These are phyloP conservation scores for Suillus discolor DNA, from an alignment of 768 basidiomycete genomes.

Conservation along the genomic window DNA sequence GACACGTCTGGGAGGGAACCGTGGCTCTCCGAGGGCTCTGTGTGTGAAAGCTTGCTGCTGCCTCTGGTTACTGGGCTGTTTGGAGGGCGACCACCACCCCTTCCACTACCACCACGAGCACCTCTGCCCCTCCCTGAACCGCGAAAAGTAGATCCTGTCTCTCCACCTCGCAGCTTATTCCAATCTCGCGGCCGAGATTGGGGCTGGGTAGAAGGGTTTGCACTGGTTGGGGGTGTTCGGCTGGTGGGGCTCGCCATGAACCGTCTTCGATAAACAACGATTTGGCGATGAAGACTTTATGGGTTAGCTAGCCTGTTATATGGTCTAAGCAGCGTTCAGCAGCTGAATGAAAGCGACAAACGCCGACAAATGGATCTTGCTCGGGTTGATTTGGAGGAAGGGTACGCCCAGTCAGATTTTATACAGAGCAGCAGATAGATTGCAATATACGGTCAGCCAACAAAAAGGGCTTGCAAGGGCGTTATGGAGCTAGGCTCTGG, in stretches of 20 bases:
- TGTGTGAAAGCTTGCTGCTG: conserved; percentile 17
- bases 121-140: conserved; percentile 42
- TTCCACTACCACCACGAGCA: conserved; percentile 33
- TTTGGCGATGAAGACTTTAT: background rate
- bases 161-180: conserved; percentile 41
- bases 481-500: conserved; percentile 5
- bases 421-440: background rate
- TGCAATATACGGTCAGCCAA: background rate
- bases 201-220: conserved; percentile 29
- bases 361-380: background rate
- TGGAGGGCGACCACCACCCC: conserved; percentile 33
- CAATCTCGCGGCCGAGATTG: conserved; percentile 44
- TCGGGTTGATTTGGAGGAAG: conserved; percentile 1
- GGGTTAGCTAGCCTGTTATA: background rate
- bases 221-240: conserved; percentile 27
- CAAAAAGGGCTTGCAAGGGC: background rate
- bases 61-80: conserved; percentile 24
- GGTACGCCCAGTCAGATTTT: background rate
- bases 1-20: conserved; percentile 23
- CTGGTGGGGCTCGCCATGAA: conserved; percentile 48
- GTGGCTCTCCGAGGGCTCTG: conserved; percentile 22
- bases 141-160: conserved; percentile 50
- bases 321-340: background rate
- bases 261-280: conserved; percentile 5
- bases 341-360: background rate